Evolutionary conservation across 805 yeast species (phyloP).

Genomic region (Yamadazyma laniorum): DNA sequence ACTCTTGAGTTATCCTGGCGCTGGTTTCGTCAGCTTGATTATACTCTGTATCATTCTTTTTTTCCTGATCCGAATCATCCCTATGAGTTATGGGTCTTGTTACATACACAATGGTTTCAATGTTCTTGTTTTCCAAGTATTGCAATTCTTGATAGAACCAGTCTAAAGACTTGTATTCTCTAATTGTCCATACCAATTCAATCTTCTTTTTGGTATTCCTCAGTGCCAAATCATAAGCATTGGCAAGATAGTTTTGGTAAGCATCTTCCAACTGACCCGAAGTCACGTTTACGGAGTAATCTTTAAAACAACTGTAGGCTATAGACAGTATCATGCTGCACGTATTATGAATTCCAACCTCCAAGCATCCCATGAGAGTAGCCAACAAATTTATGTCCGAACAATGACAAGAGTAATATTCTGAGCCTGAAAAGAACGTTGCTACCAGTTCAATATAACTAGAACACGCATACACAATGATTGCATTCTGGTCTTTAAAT

Average conservation of each 20-base stretch:
- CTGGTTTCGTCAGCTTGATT: slow-evolving; percentile 2
- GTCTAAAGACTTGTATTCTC: slow-evolving; percentile 47
- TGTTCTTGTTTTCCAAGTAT: slow-evolving; percentile 20
- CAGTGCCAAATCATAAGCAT: slow-evolving; percentile 26
- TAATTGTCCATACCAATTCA: slow-evolving; percentile 63
- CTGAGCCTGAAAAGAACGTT: slow-evolving; percentile 40
- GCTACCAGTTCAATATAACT: no score
- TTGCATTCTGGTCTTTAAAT: no score
- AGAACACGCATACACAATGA: no score
- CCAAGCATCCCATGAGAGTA: neutral
- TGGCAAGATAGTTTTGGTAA: neutral
- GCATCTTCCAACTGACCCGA: neutral
- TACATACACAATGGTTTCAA: slow-evolving; percentile 28
- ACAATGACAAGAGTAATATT: neutral
- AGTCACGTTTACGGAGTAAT: neutral
- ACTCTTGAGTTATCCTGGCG: slow-evolving; percentile 12
- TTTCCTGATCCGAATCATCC: slow-evolving; percentile 6
- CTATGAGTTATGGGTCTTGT: slow-evolving; percentile 20
- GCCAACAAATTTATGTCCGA: neutral
- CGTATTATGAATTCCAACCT: neutral
- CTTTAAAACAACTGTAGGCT: neutral
- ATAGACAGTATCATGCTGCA: neutral
- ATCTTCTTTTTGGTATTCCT: slow-evolving; percentile 20
- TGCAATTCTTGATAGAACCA: slow-evolving; percentile 47
- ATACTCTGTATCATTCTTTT: slow-evolving; percentile 11